A percentile compares a stretch with the other conserved stretches of the same genome.
Conservation (phyloP, 176 grass and related monocot species). For the Oryza punctata region DNA sequence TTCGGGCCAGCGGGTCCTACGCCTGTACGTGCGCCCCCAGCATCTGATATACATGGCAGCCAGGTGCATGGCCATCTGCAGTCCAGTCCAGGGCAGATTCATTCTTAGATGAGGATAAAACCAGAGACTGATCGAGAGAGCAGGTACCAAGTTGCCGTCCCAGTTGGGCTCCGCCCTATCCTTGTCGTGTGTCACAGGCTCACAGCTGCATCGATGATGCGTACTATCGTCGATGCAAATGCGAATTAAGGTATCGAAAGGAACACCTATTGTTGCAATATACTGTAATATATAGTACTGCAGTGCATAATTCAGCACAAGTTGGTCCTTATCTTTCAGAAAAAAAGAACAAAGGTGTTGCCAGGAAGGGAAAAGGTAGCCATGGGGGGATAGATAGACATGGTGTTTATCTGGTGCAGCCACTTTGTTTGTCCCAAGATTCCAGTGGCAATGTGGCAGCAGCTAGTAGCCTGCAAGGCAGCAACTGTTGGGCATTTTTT, state of each 20-base stretch:
- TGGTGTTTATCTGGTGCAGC: background rate
- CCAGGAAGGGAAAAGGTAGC: background rate
- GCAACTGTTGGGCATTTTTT: background rate
- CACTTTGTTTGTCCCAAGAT: background rate
- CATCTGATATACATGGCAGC: conserved; percentile 24
- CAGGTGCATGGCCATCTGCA: background rate
- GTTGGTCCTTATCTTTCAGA: background rate
- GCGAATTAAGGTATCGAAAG: conserved; percentile 2
- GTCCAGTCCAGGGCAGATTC: conserved; percentile 16
- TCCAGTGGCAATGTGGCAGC: background rate
- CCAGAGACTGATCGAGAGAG: background rate
- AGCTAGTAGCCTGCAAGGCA: no score
- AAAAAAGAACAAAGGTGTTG: background rate
- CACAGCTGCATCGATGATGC: background rate
- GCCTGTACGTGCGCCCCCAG: background rate
- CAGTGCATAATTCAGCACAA: background rate
- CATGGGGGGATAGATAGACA: background rate
- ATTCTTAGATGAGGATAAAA: background rate
- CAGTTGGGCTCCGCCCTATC: conserved; percentile 13
- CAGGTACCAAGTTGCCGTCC: background rate
- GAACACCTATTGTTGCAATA: background rate
- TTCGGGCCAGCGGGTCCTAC: background rate
- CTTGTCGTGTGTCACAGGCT: conserved; percentile 9
- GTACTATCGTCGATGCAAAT: background rate
- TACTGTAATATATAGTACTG: background rate